A percentile compares a stretch with the other conserved stretches of the same genome.
phyloP scores from a whole-genome alignment of 2,329 filamentous ascomycete genomes.

The Exserohilum turcica region DNA sequence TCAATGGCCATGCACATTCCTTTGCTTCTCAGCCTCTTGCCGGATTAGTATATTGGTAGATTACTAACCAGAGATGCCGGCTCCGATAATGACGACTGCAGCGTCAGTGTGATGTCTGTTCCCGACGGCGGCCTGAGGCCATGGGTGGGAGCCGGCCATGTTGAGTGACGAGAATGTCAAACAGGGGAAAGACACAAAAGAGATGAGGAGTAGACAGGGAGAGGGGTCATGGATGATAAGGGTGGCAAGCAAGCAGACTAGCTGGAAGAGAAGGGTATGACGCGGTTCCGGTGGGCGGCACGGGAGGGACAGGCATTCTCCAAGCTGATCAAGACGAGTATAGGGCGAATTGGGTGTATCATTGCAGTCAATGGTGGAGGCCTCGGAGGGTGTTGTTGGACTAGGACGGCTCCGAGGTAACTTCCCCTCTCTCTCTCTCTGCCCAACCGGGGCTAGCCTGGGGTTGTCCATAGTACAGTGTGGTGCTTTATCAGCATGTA shows the following conservation, averaged over 20 bases:
- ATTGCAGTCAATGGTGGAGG: not conserved
- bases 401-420: not conserved
- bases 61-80: slow-evolving; percentile 56
- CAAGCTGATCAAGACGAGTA: not conserved
- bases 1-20: slow-evolving; percentile 64
- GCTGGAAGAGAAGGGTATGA: not conserved
- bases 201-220: no score
- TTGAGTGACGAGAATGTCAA: not conserved
- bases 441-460: not conserved
- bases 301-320: not conserved
- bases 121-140: slow-evolving; percentile 53
- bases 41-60: not conserved
- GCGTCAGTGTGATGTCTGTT: slow-evolving; percentile 59
- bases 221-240: not conserved
- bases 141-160: slow-evolving; percentile 48
- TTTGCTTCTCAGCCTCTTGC: slow-evolving; percentile 7
- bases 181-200: not conserved
- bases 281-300: not conserved
- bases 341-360: not conserved
- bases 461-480: not conserved
- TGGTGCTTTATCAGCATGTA: not conserved
- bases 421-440: slow-evolving; percentile 4
- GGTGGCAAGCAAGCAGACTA: not conserved
- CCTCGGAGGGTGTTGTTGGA: not conserved
- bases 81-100: slow-evolving; percentile 63